Base-by-base conservation (phyloP, 1,284 basidiomycete species). In the Omphalotus olearius region DNA sequence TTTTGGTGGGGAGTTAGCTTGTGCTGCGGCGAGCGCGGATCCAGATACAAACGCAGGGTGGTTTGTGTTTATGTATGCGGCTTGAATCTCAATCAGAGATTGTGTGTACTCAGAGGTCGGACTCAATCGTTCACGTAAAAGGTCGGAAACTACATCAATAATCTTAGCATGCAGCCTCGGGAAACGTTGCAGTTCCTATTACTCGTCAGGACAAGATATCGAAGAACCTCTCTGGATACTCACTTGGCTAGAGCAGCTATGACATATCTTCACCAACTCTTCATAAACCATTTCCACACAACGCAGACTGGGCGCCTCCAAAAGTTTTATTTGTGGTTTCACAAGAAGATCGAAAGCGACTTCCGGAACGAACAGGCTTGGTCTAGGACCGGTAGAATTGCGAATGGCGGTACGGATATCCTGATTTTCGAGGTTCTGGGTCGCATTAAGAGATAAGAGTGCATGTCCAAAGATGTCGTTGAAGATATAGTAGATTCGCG, bases 261-360 rank as follows among this genome's bases (percentile, higher is more conserved):
- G 97, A 70, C 97, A 99, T 56, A 99, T 97, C 78, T 98, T 98
- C 64, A 99, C 98, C 50, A 99, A 75, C 69, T 99, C 97, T 69
- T 99, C 97, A 67, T 99, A 99, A 10, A 99, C 97, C 57, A 99
- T 73, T 70, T 99, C 97, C 26, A 99, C 97, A 63, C 97, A 99
- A 38, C 96, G 81, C 69, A 98, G 69, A 70, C 91, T 91, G 6
- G 97, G 96, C 4, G 92, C 82, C 69, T 98, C 95, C 54, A 99
- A 74, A 28, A 99, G 77, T 72, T 97, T 97, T 71, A 99, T 98
- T 70, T 99, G 97, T 0, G 97, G 97, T 69, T 99, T 99, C 62
- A 99, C 94, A 51, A 99, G 76, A 47, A 99, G 70, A 66, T 99
- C 97, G 63, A 99, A 99, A 0, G 97, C 97, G 49, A 93, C 85